These are phyloP conservation scores for Cyberlindnera mississippiensis DNA, from an alignment of 805 yeast genomes.

Conservation along the genomic window DNA sequence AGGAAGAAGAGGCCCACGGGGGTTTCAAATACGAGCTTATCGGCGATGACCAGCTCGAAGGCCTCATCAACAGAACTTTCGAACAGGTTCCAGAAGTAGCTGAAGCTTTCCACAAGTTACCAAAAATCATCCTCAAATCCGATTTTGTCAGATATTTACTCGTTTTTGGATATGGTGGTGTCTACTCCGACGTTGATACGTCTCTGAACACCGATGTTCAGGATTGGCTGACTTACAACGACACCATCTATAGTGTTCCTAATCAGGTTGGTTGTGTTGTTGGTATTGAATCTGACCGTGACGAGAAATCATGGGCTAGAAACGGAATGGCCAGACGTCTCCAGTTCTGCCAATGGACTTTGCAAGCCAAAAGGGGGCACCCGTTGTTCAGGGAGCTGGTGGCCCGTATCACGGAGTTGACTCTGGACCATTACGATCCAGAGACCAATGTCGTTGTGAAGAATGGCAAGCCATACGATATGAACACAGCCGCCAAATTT, in stretches of 20 bases:
- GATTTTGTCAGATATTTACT: constrained; percentile 90
- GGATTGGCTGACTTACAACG: constrained; percentile 49
- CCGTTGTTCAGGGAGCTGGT: constrained; percentile 53
- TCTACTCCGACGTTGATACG: constrained; percentile 59
- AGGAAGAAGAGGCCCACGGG: constrained; percentile 4
- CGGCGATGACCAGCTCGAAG: constrained; percentile 33
- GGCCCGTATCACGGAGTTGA: constrained; percentile 48
- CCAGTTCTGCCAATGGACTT: constrained; percentile 58
- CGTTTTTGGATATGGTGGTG: constrained; percentile 71
- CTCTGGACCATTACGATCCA: constrained; percentile 36
- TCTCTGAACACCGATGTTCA: constrained; percentile 48
- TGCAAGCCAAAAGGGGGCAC: constrained; percentile 58
- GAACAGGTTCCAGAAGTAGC: constrained; percentile 62
- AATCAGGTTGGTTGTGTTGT: constrained; percentile 49
- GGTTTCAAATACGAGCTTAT: constrained; percentile 12
- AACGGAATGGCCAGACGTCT: constrained; percentile 44
- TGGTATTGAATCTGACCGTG: constrained; percentile 50
- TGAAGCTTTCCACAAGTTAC: constrained; percentile 71
- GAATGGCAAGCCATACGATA: constrained; percentile 29
- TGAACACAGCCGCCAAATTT: constrained; percentile 48
- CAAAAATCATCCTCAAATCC: constrained; percentile 77
- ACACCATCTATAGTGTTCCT: constrained; percentile 9
- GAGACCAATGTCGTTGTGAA: constrained; percentile 26
- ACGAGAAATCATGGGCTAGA: constrained; percentile 48
- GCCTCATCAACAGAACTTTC: constrained; percentile 32